These are phyloP conservation scores for Glycine latifolia DNA, from an alignment of 306 rosid species.

Conservation along the genomic window DNA sequence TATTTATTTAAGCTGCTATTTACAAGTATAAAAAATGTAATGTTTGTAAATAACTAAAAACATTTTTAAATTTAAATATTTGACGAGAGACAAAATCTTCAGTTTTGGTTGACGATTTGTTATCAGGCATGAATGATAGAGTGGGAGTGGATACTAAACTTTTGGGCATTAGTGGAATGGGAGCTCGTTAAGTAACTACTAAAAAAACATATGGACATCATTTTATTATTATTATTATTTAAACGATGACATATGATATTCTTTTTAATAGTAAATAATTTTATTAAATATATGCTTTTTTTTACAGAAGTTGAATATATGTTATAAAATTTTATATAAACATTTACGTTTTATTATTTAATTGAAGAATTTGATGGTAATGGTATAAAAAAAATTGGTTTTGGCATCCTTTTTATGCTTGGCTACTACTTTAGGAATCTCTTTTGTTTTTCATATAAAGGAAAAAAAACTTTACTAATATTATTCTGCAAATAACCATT, in stretches of 20 bases:
- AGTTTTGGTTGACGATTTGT: neutral
- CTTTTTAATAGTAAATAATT: neutral
- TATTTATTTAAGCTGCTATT: too few relatives aligned
- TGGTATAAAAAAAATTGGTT: neutral
- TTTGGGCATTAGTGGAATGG: constrained; percentile 11
- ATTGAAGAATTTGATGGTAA: neutral
- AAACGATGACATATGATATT: neutral
- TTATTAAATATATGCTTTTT: neutral
- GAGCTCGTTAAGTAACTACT: neutral
- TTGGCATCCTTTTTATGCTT: neutral
- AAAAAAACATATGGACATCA: neutral
- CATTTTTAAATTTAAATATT: neutral
- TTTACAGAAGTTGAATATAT: neutral
- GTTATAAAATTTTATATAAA: neutral
- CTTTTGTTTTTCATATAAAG: neutral
- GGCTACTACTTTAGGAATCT: constrained; percentile 2
- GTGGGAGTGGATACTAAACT: neutral
- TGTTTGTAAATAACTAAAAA: too few relatives aligned
- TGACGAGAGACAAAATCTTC: neutral
- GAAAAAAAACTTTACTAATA: neutral
- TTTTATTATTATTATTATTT: neutral
- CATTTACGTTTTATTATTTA: neutral
- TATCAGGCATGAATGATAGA: neutral
- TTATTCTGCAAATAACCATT: neutral
- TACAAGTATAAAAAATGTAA: too few relatives aligned